Percentiles rank a stretch among this genome's conserved stretches.
Evolutionary conservation across 2,329 filamentous ascomycete genomes (phyloP).

Genomic region (Grosmannia penicillata): DNA sequence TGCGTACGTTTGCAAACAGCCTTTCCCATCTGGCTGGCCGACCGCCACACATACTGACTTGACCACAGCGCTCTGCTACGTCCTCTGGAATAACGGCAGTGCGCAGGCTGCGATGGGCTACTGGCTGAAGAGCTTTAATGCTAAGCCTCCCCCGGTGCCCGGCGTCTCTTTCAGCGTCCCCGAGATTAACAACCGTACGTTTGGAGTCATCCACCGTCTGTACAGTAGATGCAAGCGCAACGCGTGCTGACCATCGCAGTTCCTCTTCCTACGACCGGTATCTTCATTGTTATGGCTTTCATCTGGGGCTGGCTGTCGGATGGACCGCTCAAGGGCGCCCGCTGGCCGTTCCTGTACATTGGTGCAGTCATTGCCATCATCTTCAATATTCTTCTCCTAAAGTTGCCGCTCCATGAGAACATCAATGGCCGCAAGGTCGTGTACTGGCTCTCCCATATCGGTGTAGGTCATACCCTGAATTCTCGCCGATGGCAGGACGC

Average conservation of each 20-base stretch:
- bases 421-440: slow-evolving; percentile 20
- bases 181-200: slow-evolving; percentile 21
- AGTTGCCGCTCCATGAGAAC: slow-evolving; percentile 21
- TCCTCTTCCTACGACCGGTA: slow-evolving; percentile 17
- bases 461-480: slow-evolving; percentile 13
- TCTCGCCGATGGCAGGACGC: too few species aligned
- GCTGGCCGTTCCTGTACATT: slow-evolving; percentile 23
- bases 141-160: slow-evolving; percentile 19
- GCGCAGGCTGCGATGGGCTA: slow-evolving; percentile 23
- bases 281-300: slow-evolving; percentile 21
- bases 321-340: slow-evolving; percentile 16
- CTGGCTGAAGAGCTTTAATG: slow-evolving; percentile 26
- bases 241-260: slow-evolving; percentile 5
- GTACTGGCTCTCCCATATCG: slow-evolving; percentile 22
- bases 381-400: slow-evolving; percentile 17
- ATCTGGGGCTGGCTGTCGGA: slow-evolving; percentile 23
- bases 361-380: slow-evolving; percentile 20
- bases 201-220: too few species aligned
- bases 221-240: too few species aligned
- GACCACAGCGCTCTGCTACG: slow-evolving; percentile 13
- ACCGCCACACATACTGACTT: too few species aligned
- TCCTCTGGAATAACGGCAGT: slow-evolving; percentile 23
- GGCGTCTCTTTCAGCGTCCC: slow-evolving; percentile 17
- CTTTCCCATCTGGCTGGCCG: too few species aligned
- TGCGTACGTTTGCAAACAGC: slow-evolving; percentile 14